Conservation (phyloP, 2,329 filamentous ascomycete genomes). For the Talaromyces sp. region DNA sequence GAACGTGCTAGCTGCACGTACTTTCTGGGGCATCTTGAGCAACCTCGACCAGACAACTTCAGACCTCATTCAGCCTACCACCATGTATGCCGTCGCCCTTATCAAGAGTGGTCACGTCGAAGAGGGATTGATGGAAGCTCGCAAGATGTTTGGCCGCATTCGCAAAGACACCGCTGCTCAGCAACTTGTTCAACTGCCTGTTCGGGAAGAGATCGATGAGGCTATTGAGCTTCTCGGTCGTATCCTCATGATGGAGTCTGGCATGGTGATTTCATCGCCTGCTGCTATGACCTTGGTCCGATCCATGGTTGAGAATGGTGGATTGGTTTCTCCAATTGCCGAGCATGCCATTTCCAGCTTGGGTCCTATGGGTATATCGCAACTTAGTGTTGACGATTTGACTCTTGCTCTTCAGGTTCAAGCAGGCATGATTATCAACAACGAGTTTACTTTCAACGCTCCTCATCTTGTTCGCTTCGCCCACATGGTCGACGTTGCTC, state of each 20-base stretch:
- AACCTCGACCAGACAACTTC: constrained; percentile 55
- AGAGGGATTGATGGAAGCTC: constrained; percentile 75
- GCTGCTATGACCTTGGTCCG: constrained; percentile 59
- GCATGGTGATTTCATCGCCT: constrained; percentile 50
- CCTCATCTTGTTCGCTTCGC: constrained; percentile 59
- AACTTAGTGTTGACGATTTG: constrained; percentile 51
- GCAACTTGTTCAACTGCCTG: constrained; percentile 49
- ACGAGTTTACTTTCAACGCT: constrained; percentile 48
- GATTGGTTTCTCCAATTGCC: constrained; percentile 57
- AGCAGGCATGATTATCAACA: constrained; percentile 44
- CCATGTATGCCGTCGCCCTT: constrained; percentile 86
- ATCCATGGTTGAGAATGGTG: constrained; percentile 64
- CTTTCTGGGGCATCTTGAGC: constrained; percentile 75
- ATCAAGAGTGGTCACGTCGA: constrained; percentile 79
- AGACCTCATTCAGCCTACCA: constrained; percentile 77
- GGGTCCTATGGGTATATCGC: constrained; percentile 57
- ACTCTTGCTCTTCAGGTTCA: constrained; percentile 62
- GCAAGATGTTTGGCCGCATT: constrained; percentile 83
- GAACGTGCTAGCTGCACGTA: constrained; percentile 70
- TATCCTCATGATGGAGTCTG: constrained; percentile 51
- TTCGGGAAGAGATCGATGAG: constrained; percentile 80
- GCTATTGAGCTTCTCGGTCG: constrained; percentile 67
- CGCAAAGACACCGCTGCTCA: constrained; percentile 57
- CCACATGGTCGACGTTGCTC: constrained; percentile 58
- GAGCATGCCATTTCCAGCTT: constrained; percentile 60